These are phyloP conservation scores for Exophiala phaeomuriformis DNA, from an alignment of 2,329 filamentous ascomycete genomes.

Conservation along the genomic window DNA sequence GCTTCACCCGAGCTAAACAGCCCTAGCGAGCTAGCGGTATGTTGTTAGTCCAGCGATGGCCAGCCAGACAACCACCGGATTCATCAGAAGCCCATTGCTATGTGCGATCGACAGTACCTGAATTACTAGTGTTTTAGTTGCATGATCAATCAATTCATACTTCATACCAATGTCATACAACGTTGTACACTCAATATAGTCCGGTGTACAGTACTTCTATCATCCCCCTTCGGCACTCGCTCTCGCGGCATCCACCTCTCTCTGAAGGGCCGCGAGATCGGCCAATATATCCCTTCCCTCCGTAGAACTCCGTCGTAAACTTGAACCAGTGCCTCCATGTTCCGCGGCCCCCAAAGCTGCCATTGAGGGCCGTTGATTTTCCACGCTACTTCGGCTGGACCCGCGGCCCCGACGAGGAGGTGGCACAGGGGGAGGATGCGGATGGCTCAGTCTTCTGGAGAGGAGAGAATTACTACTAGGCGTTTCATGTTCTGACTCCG, in stretches of 20 bases:
- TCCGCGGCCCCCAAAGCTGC: conserved; percentile 15
- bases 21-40: no score
- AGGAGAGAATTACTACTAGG: conserved; percentile 7
- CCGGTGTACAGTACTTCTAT: neutral
- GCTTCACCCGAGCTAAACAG: no score
- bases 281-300: conserved; percentile 57
- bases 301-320: neutral
- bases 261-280: conserved; percentile 63
- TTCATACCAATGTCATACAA: neutral
- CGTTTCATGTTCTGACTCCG: conserved; percentile 1
- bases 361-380: conserved; percentile 25
- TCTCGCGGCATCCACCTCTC: conserved; percentile 64
- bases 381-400: conserved; percentile 36
- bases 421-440: conserved; percentile 39
- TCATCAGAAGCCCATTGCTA: no score
- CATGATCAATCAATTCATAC: no score
- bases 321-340: neutral
- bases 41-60: no score
- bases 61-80: no score
- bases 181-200: no score
- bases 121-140: no score
- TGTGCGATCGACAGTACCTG: no score
- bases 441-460: conserved; percentile 13
- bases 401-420: conserved; percentile 43
- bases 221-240: conserved; percentile 28